Base-by-base conservation (phyloP, 306 rosid species). In the Fragaria ananassa region DNA sequence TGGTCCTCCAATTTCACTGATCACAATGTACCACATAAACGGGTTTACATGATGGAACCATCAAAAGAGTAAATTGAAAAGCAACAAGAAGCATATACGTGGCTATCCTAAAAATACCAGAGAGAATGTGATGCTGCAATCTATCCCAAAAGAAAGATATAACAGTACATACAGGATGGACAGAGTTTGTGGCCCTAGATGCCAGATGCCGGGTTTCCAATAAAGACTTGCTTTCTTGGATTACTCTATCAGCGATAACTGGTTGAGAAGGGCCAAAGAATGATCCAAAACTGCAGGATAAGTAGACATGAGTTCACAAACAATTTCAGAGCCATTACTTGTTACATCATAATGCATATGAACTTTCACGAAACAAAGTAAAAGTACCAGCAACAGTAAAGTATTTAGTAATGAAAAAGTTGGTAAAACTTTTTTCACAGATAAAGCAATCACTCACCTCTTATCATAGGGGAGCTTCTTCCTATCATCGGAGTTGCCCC, bases 231-330 rank as follows among this genome's bases (percentile, higher is more conserved):
- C 96, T 90, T 88, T 93, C 98, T 83, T 91, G 97, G 68, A 93
- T 93, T 47, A 93, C 98, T 87, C 98, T 82, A 47, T 85, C 88
- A 50, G 98, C 86, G 75, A 93, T 90, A 77, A 86, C 86, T 25
- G 98, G 97, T 79, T 87, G 89, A 75, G 97, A 88, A 45, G 97
- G 93, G 56, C 97, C 98, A 79, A 93, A 93, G 86, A 93, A 93
- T 12, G 96, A 90, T 35, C 98, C 98, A 77, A 75, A 93, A 84
- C 98, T 93, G 96, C 90, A 84, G 74, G 41, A 68, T n/a, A 76
- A 74, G 71, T 19, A 75, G 61, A 17, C 53, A 49, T 49, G 10
- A 9, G 5, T 51, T 19, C 17, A 35, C n/a, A 57, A 74, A 57
- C 14, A 37, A 37, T 25, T 23, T 34, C 23, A 75, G 10, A 47